Conservation (phyloP, 2,329 filamentous ascomycete species). For the Gyromitra esculenta region DNA sequence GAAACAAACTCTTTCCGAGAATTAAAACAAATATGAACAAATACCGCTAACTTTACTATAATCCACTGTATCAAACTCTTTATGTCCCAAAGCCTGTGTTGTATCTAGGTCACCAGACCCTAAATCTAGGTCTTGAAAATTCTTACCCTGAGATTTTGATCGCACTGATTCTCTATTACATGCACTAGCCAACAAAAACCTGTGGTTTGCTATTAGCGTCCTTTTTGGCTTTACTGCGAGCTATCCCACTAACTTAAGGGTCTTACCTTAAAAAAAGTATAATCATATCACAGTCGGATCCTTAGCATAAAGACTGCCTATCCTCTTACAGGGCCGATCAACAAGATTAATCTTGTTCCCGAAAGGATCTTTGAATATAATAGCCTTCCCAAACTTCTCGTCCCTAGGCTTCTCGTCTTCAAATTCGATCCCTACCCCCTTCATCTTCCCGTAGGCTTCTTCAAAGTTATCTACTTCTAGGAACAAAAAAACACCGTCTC, state of each 20-base stretch:
- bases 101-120: background rate
- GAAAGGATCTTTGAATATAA: constrained; percentile 33
- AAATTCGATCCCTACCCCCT: constrained; percentile 28
- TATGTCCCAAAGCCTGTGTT: background rate
- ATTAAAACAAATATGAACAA: background rate
- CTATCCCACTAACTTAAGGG: background rate
- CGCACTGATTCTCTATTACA: background rate
- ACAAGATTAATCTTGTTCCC: constrained; percentile 44
- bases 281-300: constrained; percentile 18
- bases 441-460: constrained; percentile 38
- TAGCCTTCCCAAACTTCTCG: constrained; percentile 33
- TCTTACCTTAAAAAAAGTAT: background rate
- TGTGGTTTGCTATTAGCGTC: background rate
- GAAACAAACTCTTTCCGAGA: background rate
- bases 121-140: background rate
- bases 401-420: constrained; percentile 30
- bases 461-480: constrained; percentile 42
- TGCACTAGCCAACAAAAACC: background rate
- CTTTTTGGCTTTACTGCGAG: background rate
- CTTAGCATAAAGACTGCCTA: constrained; percentile 41
- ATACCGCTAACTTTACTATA: background rate
- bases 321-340: constrained; percentile 35
- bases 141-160: background rate
- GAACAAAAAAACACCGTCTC: constrained; percentile 31
- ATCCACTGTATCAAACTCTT: background rate